phyloP scores from a whole-genome alignment of 352 stramenopile genomes.

The Pythium chondricola region DNA sequence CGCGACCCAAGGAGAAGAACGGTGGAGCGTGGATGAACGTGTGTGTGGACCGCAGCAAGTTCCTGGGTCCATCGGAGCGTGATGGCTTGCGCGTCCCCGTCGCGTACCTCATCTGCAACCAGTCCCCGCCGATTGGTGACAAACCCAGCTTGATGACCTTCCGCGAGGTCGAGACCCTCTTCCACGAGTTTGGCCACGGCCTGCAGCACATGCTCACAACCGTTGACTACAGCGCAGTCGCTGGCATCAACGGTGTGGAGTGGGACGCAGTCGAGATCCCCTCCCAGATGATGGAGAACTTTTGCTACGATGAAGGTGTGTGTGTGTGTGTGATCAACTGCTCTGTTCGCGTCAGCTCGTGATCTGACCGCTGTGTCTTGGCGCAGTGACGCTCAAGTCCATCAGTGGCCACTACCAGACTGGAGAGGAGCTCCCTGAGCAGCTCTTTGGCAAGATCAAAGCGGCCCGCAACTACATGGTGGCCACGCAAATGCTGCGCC shows the following conservation, averaged over 20 bases:
- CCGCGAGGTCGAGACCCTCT: constrained; percentile 95
- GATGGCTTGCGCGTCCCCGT: constrained; percentile 85
- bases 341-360: too few species aligned
- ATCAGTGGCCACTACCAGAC: constrained; percentile 86
- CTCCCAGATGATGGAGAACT: constrained; percentile 99
- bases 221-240: constrained; percentile 92
- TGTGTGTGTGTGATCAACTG: too few species aligned
- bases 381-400: constrained; percentile 77
- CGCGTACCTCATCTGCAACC: constrained; percentile 98
- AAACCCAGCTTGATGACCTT: constrained; percentile 98
- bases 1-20: constrained; percentile 94
- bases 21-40: constrained; percentile 98
- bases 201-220: constrained; percentile 99
- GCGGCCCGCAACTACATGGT: constrained; percentile 94
- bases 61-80: constrained; percentile 57
- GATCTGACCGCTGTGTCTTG: too few species aligned
- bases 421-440: constrained; percentile 86
- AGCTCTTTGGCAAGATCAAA: constrained; percentile 96
- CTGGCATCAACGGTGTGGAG: constrained; percentile 96
- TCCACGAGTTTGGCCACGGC: constrained; percentile 96
- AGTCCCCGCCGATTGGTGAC: constrained; percentile 88
- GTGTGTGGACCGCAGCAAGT: constrained; percentile 91
- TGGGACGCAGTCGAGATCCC: constrained; percentile 98
- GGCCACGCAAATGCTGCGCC: constrained; percentile 92
- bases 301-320: constrained; percentile 91